phyloP scores from a whole-genome alignment of 2,329 filamentous ascomycete species.

The Podosphaera fusca region DNA sequence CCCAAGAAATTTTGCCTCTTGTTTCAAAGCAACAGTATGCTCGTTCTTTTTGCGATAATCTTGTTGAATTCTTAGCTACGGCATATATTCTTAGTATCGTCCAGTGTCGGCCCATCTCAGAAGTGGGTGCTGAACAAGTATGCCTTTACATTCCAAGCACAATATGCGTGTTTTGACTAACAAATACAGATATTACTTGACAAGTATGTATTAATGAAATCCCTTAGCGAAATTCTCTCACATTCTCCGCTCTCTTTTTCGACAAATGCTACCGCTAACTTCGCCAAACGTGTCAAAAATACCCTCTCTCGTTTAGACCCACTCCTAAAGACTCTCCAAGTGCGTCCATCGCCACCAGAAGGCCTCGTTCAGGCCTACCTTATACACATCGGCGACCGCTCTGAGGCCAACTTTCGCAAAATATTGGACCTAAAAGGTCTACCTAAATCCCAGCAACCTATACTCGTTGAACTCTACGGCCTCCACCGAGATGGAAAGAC shows the following conservation, averaged over 20 bases:
- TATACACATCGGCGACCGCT: slow-evolving; percentile 86
- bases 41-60: slow-evolving; percentile 78
- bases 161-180: no score
- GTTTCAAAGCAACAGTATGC: slow-evolving; percentile 85
- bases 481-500: slow-evolving; percentile 55
- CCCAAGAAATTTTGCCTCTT: slow-evolving; percentile 50
- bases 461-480: slow-evolving; percentile 66
- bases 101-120: slow-evolving; percentile 72
- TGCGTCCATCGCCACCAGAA: slow-evolving; percentile 74
- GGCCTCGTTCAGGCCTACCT: slow-evolving; percentile 91
- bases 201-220: slow-evolving; percentile 71
- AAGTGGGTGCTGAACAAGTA: slow-evolving; percentile 82
- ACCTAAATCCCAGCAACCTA: slow-evolving; percentile 56
- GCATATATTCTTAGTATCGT: slow-evolving; percentile 68
- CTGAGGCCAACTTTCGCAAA: slow-evolving; percentile 86
- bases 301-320: slow-evolving; percentile 75
- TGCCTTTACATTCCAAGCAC: slow-evolving; percentile 4
- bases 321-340: slow-evolving; percentile 87
- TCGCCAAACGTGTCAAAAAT: slow-evolving; percentile 65
- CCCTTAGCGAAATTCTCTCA: slow-evolving; percentile 47
- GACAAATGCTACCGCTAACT: slow-evolving; percentile 26
- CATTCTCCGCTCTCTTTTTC: slow-evolving; percentile 18
- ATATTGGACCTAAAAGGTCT: slow-evolving; percentile 91
- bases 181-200: slow-evolving; percentile 64
- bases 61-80: slow-evolving; percentile 69